Conservation (phyloP, 1,284 basidiomycete species). For the Heterobasidion parviporum region DNA sequence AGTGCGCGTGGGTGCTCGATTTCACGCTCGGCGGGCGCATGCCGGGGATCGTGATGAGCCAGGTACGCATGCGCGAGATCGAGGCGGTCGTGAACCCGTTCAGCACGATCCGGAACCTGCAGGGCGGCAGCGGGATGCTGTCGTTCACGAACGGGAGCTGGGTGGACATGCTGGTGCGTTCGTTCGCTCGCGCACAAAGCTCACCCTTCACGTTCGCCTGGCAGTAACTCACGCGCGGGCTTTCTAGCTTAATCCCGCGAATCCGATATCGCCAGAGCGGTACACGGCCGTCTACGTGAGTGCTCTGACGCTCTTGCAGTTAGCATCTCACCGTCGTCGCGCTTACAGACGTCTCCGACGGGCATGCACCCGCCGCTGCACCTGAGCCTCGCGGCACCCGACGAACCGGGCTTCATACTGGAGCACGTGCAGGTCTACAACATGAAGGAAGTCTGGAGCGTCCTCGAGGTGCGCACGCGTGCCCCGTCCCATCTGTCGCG, state of each 20-base stretch:
- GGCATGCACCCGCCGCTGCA: constrained; percentile 57
- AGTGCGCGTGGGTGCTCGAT: constrained; percentile 58
- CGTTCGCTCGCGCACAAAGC: neutral
- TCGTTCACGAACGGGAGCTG: constrained; percentile 52
- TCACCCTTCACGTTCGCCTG: neutral
- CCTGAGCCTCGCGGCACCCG: constrained; percentile 52
- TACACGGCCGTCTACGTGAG: constrained; percentile 38
- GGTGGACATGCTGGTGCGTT: constrained; percentile 59
- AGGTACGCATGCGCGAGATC: constrained; percentile 61
- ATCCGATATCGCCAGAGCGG: constrained; percentile 37
- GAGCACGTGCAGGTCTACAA: constrained; percentile 61
- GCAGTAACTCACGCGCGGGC: neutral
- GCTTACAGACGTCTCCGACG: constrained; percentile 50
- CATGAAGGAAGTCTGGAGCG: constrained; percentile 61
- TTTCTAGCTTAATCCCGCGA: constrained; percentile 36
- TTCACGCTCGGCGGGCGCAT: constrained; percentile 51
- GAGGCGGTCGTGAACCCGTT: constrained; percentile 52
- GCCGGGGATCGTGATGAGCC: constrained; percentile 59
- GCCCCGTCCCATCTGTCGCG: neutral
- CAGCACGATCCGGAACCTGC: constrained; percentile 31
- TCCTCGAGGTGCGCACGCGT: constrained; percentile 47
- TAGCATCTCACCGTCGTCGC: neutral
- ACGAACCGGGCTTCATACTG: constrained; percentile 65
- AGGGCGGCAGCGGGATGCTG: constrained; percentile 34
- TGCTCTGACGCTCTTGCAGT: constrained; percentile 2